phyloP scores from a whole-genome alignment of 805 yeast genomes.

The Saturnispora besseyi region DNA sequence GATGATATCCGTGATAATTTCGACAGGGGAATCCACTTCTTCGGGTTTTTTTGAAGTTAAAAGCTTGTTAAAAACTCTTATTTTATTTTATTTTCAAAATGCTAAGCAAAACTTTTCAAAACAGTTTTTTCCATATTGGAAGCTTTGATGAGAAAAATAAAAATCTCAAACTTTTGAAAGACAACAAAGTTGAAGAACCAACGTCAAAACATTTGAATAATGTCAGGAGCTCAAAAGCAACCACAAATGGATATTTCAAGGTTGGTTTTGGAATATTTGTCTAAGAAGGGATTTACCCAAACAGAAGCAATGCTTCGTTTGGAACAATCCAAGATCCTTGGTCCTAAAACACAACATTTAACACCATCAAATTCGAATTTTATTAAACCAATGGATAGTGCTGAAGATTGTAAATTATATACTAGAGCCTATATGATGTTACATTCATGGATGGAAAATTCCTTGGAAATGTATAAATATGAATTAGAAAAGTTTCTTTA shows the following conservation, averaged over 20 bases:
- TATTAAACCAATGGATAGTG: conserved; percentile 26
- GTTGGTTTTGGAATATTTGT: conserved; percentile 85
- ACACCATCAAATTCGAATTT: conserved; percentile 35
- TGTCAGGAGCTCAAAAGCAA: conserved; percentile 7
- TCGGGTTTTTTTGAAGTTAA: no score
- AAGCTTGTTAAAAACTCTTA: no score
- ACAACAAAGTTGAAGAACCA: not conserved
- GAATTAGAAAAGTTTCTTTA: conserved; percentile 77
- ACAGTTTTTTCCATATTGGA: not conserved
- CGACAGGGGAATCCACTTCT: no score
- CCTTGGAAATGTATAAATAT: conserved; percentile 84
- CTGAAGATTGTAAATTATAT: conserved; percentile 60
- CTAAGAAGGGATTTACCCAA: conserved; percentile 86
- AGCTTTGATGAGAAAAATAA: not conserved
- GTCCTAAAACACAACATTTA: conserved; percentile 40
- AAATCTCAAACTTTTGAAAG: not conserved
- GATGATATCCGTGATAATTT: no score
- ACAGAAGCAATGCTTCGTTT: conserved; percentile 92
- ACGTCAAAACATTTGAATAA: not conserved
- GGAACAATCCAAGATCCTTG: conserved; percentile 61
- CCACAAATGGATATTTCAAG: conserved; percentile 77
- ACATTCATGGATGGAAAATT: conserved; percentile 82
- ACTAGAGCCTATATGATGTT: conserved; percentile 73
- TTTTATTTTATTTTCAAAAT: not conserved
- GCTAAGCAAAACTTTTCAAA: not conserved